Percentiles rank a stretch among this genome's conserved stretches.
These are phyloP conservation scores for Bruguiera parviflora DNA, from an alignment of 345 rosid species.

Conservation along the genomic window DNA sequence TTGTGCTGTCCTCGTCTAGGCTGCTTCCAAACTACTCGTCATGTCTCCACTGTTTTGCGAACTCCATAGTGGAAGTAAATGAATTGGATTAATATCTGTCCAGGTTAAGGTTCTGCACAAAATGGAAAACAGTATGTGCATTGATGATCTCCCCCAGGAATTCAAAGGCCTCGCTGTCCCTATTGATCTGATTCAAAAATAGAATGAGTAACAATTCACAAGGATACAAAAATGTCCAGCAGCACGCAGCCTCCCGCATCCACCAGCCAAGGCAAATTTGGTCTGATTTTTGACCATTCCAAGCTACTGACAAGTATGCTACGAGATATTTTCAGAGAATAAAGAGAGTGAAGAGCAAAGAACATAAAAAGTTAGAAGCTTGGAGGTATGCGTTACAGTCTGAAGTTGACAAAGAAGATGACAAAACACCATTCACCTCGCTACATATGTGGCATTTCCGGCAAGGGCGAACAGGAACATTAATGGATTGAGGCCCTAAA, in stretches of 20 bases:
- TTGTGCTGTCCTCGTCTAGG: slow-evolving; percentile 7
- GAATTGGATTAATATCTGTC: slow-evolving; percentile 71
- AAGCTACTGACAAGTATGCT: slow-evolving; percentile 65
- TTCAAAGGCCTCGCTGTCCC: not conserved
- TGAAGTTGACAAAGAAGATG: not conserved
- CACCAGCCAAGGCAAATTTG: slow-evolving; percentile 81
- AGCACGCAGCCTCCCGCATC: slow-evolving; percentile 84
- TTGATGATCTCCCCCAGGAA: not conserved
- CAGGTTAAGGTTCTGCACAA: slow-evolving; percentile 28
- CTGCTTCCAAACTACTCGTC: slow-evolving; percentile 20
- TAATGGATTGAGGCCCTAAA: slow-evolving; percentile 77
- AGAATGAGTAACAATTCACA: not conserved
- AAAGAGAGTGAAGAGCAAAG: not conserved
- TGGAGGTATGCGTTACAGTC: not conserved
- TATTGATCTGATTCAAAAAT: not conserved
- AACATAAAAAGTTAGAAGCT: not conserved
- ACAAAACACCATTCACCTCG: slow-evolving; percentile 42
- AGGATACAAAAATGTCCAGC: slow-evolving; percentile 76
- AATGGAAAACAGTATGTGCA: slow-evolving; percentile 1
- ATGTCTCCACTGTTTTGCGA: slow-evolving; percentile 16
- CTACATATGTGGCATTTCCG: slow-evolving; percentile 75
- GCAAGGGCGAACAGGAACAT: slow-evolving; percentile 82
- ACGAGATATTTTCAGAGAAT: slow-evolving; percentile 7
- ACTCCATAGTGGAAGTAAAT: slow-evolving; percentile 44
- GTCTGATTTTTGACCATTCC: slow-evolving; percentile 59